A percentile compares a stretch with the other conserved stretches of the same genome.
phyloP scores from a whole-genome alignment of 495 filamentous ascomycete species.

The Hypoxylon lienhwacheense region DNA sequence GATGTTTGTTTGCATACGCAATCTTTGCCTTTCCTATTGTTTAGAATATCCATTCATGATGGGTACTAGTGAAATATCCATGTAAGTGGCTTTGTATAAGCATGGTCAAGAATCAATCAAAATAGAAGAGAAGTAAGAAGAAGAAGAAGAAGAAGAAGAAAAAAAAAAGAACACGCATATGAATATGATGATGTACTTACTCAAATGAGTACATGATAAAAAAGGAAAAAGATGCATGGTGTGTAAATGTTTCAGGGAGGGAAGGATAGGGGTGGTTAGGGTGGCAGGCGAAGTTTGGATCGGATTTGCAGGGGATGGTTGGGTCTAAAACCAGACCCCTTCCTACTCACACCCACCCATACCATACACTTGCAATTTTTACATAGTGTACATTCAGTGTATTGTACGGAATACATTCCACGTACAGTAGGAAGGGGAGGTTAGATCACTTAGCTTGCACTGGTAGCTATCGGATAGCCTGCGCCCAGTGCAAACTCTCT shows the following conservation, averaged over 20 bases:
- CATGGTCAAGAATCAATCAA: conserved; percentile 24
- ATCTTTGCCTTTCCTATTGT: conserved; percentile 17
- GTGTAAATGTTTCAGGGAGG: conserved; percentile 40
- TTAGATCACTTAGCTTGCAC: conserved; percentile 15
- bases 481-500: conserved; percentile 26
- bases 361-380: too few relatives aligned
- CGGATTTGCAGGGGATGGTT: conserved; percentile 25
- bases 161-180: conserved; percentile 28
- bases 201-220: conserved; percentile 34
- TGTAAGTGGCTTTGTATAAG: conserved; percentile 3
- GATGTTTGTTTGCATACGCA: conserved; percentile 21
- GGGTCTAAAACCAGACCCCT: conserved; percentile 37
- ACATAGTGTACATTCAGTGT: too few relatives aligned
- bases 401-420: too few relatives aligned
- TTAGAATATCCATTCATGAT: conserved; percentile 24
- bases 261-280: conserved; percentile 26
- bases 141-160: conserved; percentile 31
- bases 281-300: conserved; percentile 23
- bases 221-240: conserved; percentile 29
- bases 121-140: conserved; percentile 29
- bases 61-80: conserved; percentile 6
- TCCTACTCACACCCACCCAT: conserved; percentile 29
- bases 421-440: too few relatives aligned
- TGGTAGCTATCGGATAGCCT: conserved; percentile 22
- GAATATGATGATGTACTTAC: too few relatives aligned